Percentiles rank a stretch among this genome's conserved stretches.
Evolutionary conservation across 1,139 yeast genomes (phyloP).

Genomic region (Blastobotrys serpentis): DNA sequence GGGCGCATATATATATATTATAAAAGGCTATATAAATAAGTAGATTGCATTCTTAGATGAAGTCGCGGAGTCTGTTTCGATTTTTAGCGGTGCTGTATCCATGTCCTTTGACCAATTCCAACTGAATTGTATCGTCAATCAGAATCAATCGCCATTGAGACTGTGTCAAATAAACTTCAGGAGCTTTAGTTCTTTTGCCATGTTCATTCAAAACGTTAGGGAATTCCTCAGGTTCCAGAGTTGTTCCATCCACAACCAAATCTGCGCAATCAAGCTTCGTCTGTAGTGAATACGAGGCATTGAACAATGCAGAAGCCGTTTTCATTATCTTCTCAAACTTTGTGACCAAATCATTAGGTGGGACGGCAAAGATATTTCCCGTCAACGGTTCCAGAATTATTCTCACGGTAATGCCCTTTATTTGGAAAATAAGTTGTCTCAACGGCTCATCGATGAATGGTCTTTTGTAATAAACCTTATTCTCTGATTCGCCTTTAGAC

Average conservation of each 20-base stretch:
- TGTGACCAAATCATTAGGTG: neutral
- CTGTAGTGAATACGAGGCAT: neutral
- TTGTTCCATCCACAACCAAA: slow-evolving; percentile 20
- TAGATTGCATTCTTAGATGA: too few relatives aligned
- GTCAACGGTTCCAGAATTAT: neutral
- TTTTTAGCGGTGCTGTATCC: slow-evolving; percentile 21
- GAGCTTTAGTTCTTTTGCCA: slow-evolving; percentile 4
- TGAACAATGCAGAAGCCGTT: neutral
- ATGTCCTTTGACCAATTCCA: slow-evolving; percentile 22
- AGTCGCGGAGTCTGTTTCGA: slow-evolving; percentile 18
- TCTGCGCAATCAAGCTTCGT: slow-evolving; percentile 16
- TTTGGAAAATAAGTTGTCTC: slow-evolving; percentile 57
- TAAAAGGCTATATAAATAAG: too few relatives aligned
- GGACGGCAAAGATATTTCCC: neutral
- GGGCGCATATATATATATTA: too few relatives aligned
- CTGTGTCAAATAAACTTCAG: slow-evolving; percentile 17
- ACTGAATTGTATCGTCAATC: slow-evolving; percentile 12
- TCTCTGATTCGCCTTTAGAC: slow-evolving; percentile 8
- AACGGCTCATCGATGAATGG: slow-evolving; percentile 56
- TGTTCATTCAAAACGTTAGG: slow-evolving; percentile 1
- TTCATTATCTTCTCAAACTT: slow-evolving; percentile 7
- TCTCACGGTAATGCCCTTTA: slow-evolving; percentile 36
- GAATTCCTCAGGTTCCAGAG: slow-evolving; percentile 1
- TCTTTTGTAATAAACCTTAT: slow-evolving; percentile 43
- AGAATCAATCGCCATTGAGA: slow-evolving; percentile 26